These are phyloP conservation scores for Aspergillus bridgeri DNA, from an alignment of 495 filamentous ascomycete genomes.

Conservation along the genomic window DNA sequence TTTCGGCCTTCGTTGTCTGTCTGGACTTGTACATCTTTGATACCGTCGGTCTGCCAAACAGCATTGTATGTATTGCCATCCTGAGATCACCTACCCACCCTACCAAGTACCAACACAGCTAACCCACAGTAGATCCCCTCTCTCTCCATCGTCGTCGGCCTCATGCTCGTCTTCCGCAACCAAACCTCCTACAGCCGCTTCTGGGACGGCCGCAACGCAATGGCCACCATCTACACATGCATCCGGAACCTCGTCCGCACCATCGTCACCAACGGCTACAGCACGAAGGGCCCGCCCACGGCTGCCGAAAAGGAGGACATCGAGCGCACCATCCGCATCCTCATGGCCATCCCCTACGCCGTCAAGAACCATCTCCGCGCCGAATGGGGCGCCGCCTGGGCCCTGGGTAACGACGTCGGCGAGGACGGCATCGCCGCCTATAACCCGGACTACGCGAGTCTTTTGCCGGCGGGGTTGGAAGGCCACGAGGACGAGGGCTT, in stretches of 20 bases:
- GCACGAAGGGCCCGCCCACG: conserved; percentile 20
- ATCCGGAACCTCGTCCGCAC: conserved; percentile 62
- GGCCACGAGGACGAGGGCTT: conserved; percentile 64
- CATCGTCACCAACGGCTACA: conserved; percentile 49
- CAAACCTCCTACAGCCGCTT: conserved; percentile 68
- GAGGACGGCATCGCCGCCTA: conserved; percentile 44
- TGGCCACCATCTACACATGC: conserved; percentile 55
- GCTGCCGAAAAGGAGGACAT: conserved; percentile 56
- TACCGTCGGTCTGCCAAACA: conserved; percentile 58
- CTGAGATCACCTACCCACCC: not conserved
- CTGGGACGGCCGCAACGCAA: conserved; percentile 63
- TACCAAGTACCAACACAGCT: not conserved
- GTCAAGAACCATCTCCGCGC: conserved; percentile 73
- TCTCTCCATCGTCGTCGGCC: conserved; percentile 74
- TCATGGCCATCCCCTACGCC: conserved; percentile 71
- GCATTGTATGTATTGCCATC: conserved; percentile 47
- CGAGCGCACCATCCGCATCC: conserved; percentile 54
- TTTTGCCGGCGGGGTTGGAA: conserved; percentile 57
- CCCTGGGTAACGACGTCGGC: conserved; percentile 39
- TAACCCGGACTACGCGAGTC: conserved; percentile 56
- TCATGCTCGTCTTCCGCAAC: conserved; percentile 81
- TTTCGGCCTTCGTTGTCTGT: conserved; percentile 61
- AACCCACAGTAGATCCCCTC: conserved; percentile 54
- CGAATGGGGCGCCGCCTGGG: conserved; percentile 62
- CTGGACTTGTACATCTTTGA: conserved; percentile 55